These are phyloP conservation scores for Aspergillus ruber DNA, from an alignment of 2,329 filamentous ascomycete genomes.

Conservation along the genomic window DNA sequence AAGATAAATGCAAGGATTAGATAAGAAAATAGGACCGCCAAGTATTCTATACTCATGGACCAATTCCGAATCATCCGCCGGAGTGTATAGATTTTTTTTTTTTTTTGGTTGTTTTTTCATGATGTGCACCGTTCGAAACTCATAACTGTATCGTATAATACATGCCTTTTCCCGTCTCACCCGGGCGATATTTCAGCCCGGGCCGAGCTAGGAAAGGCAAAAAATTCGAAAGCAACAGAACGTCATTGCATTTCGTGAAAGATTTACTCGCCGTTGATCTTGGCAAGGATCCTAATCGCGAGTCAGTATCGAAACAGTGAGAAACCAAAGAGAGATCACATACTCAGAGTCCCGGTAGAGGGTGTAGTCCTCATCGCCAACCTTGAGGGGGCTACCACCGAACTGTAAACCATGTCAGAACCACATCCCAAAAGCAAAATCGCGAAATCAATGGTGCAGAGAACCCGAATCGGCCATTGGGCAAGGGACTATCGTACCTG, in stretches of 20 bases:
- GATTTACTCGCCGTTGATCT: constrained; percentile 94
- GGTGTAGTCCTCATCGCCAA: constrained; percentile 92
- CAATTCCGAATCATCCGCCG: not conserved
- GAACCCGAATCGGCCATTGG: too few relatives aligned
- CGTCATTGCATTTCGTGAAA: constrained; percentile 1
- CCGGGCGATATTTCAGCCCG: constrained; percentile 12
- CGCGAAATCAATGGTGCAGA: too few relatives aligned
- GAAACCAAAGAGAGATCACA: constrained; percentile 37
- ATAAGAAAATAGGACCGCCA: constrained; percentile 10
- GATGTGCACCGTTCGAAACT: constrained; percentile 15
- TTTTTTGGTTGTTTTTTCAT: constrained; percentile 17
- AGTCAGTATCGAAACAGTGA: constrained; percentile 11
- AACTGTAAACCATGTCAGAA: constrained; percentile 52
- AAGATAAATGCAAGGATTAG: constrained; percentile 9
- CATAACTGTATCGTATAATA: constrained; percentile 30
- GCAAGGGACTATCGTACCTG: constrained; percentile 55
- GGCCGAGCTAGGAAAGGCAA: constrained; percentile 11
- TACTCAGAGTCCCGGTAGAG: constrained; percentile 98
- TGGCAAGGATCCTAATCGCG: constrained; percentile 76
- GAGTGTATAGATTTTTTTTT: constrained; percentile 5
- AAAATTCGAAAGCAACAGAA: not conserved
- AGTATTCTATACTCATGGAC: not conserved
- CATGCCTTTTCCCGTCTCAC: constrained; percentile 15
- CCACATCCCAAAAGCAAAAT: constrained; percentile 1
- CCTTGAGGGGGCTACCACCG: constrained; percentile 91